Percentiles rank a stretch among this genome's conserved stretches.
These are phyloP conservation scores for Perkinsus marinus DNA, from an alignment of 169 alveolate genomes.

Conservation along the genomic window DNA sequence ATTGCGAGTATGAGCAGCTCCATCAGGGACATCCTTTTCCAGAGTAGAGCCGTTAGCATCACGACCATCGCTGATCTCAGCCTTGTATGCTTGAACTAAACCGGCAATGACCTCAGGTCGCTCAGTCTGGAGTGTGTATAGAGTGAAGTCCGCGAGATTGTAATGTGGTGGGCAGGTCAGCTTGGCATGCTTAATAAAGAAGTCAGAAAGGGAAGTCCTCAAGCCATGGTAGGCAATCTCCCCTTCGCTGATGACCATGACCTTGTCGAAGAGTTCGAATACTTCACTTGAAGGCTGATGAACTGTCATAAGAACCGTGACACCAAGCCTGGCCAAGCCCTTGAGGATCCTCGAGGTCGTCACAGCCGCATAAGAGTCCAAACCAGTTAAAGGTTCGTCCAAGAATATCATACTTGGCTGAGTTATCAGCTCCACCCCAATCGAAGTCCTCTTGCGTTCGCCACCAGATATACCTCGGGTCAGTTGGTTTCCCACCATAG, in stretches of 20 bases:
- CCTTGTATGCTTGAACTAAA: background rate
- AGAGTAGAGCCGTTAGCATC: too few relatives aligned
- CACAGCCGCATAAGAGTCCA: conserved; percentile 64
- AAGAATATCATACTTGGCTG: conserved; percentile 58
- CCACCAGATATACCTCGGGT: conserved; percentile 69
- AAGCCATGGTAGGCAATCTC: conserved; percentile 42
- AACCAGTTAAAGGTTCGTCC: conserved; percentile 80
- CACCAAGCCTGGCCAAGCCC: conserved; percentile 49
- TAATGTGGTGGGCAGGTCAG: too few relatives aligned
- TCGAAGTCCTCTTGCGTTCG: conserved; percentile 66
- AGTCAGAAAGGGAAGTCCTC: background rate
- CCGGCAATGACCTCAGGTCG: background rate
- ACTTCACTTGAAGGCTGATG: conserved; percentile 61
- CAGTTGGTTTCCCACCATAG: conserved; percentile 45
- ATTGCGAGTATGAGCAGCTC: too few relatives aligned
- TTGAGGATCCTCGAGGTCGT: conserved; percentile 41
- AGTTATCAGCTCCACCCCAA: conserved; percentile 64
- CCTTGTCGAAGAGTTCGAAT: conserved; percentile 42
- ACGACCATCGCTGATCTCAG: too few relatives aligned
- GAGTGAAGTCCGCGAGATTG: too few relatives aligned
- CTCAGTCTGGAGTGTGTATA: background rate
- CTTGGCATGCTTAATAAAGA: background rate
- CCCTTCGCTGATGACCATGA: conserved; percentile 45
- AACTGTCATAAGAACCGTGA: conserved; percentile 50
- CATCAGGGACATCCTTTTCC: too few relatives aligned